Conservation (phyloP, 805 yeast genomes). For the Sugiyamaella chiloensis region DNA sequence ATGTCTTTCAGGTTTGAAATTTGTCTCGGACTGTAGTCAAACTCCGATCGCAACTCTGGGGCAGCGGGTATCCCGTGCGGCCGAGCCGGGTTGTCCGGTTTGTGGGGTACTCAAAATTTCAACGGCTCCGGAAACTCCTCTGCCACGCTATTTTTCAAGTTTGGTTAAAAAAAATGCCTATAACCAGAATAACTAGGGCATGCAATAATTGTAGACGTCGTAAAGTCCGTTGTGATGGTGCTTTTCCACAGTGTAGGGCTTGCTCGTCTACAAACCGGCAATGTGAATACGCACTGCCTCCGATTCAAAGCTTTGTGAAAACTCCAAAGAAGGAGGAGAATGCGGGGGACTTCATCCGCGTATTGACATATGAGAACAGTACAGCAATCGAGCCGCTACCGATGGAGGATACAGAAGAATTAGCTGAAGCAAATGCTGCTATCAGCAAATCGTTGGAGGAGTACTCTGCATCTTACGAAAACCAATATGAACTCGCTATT, state of each 20-base stretch:
- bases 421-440: neutral
- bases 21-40: too few relatives aligned
- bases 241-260: slow-evolving; percentile 2
- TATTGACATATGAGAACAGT: slow-evolving; percentile 4
- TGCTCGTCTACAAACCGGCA: neutral
- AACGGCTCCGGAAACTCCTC: too few relatives aligned
- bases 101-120: too few relatives aligned
- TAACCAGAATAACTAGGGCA: slow-evolving; percentile 20
- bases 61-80: neutral
- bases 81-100: too few relatives aligned
- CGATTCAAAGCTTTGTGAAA: slow-evolving; percentile 9
- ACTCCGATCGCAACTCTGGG: too few relatives aligned
- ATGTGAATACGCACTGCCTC: slow-evolving; percentile 2
- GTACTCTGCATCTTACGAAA: neutral
- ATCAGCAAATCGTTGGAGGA: neutral
- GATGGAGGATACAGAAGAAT: neutral
- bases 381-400: slow-evolving; percentile 9
- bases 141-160: too few relatives aligned
- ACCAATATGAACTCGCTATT: neutral
- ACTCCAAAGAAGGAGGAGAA: slow-evolving; percentile 3
- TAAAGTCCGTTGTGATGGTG: slow-evolving; percentile 5
- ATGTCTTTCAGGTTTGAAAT: too few relatives aligned
- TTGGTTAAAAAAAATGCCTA: too few relatives aligned
- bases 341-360: slow-evolving; percentile 1
- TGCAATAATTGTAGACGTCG: slow-evolving; percentile 2